Percentiles rank a stretch among this genome's conserved stretches.
These are phyloP conservation scores for Saccharomyces hybrid DNA, from an alignment of 1,139 yeast genomes.

Conservation along the genomic window DNA sequence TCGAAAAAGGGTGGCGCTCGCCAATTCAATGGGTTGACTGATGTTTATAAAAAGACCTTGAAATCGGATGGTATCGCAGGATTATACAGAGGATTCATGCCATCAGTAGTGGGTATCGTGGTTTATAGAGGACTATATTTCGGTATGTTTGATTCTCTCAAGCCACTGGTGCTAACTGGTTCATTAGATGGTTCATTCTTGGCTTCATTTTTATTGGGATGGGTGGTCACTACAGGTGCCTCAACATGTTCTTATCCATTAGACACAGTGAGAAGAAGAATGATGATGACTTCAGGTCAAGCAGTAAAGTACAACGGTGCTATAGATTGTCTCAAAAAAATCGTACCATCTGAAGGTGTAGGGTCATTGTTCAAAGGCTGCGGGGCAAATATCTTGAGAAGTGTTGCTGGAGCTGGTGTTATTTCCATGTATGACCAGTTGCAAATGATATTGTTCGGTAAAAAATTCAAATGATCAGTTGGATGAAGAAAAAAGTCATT, in stretches of 20 bases:
- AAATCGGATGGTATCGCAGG: conserved; percentile 74
- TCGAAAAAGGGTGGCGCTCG: conserved; percentile 56
- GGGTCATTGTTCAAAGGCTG: conserved; percentile 73
- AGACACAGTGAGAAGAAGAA: conserved; percentile 81
- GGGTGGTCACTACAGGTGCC: conserved; percentile 75
- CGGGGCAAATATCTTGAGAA: conserved; percentile 82
- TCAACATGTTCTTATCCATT: conserved; percentile 77
- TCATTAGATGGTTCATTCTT: conserved; percentile 62
- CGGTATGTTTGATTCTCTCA: conserved; percentile 71
- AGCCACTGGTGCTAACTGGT: conserved; percentile 68
- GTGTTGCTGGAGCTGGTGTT: conserved; percentile 85
- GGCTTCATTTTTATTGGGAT: conserved; percentile 70
- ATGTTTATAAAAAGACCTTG: conserved; percentile 70
- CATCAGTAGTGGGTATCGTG: conserved; percentile 71
- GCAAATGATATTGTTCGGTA: conserved; percentile 64
- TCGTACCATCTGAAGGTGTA: conserved; percentile 68
- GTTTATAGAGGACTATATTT: conserved; percentile 82
- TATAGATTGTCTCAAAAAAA: conserved; percentile 61
- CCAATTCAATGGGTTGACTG: conserved; percentile 70
- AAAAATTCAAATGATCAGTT: conserved; percentile 48
- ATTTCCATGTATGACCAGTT: conserved; percentile 72
- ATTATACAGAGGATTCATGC: conserved; percentile 80
- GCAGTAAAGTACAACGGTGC: conserved; percentile 72
- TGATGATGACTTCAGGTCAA: conserved; percentile 84
- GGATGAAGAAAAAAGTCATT: not conserved